These are phyloP conservation scores for Xylaria longipes DNA, from an alignment of 495 filamentous ascomycete species.

Conservation along the genomic window DNA sequence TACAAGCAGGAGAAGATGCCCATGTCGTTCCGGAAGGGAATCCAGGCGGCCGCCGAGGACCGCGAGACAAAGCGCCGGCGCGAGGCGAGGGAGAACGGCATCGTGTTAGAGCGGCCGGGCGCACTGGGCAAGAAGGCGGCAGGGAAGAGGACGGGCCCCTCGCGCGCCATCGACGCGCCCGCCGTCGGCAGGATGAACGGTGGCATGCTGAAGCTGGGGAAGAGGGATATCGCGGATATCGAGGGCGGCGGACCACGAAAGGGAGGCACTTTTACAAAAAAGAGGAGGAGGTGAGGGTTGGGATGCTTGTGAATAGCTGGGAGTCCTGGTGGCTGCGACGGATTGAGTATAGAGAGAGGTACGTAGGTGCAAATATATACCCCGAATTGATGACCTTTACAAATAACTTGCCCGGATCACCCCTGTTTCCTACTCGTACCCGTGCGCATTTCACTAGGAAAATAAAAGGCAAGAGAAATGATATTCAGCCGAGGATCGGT, in stretches of 20 bases:
- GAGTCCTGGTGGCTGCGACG: too few relatives aligned
- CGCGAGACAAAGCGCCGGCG: slow-evolving; percentile 73
- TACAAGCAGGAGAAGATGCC: slow-evolving; percentile 84
- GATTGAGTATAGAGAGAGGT: neutral
- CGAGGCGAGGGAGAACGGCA: slow-evolving; percentile 88
- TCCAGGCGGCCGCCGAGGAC: slow-evolving; percentile 64
- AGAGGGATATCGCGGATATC: slow-evolving; percentile 75
- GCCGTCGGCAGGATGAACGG: slow-evolving; percentile 80
- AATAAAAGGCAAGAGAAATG: neutral
- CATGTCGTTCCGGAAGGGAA: slow-evolving; percentile 78
- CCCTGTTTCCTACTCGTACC: neutral
- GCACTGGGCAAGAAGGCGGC: slow-evolving; percentile 37
- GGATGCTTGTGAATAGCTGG: neutral
- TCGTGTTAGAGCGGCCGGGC: slow-evolving; percentile 77
- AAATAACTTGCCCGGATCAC: neutral
- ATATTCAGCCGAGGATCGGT: neutral
- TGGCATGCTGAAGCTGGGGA: slow-evolving; percentile 79
- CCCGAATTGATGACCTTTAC: slow-evolving; percentile 5
- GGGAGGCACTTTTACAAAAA: slow-evolving; percentile 4
- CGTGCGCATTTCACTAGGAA: neutral
- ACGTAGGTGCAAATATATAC: neutral
- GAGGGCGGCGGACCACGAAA: slow-evolving; percentile 47
- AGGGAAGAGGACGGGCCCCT: slow-evolving; percentile 47
- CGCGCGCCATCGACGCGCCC: slow-evolving; percentile 68
- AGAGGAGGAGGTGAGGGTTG: neutral